A percentile compares a stretch with the other conserved stretches of the same genome.
Conservation (phyloP, 1,139 yeast species). For the Petasospora rhodanensis region DNA sequence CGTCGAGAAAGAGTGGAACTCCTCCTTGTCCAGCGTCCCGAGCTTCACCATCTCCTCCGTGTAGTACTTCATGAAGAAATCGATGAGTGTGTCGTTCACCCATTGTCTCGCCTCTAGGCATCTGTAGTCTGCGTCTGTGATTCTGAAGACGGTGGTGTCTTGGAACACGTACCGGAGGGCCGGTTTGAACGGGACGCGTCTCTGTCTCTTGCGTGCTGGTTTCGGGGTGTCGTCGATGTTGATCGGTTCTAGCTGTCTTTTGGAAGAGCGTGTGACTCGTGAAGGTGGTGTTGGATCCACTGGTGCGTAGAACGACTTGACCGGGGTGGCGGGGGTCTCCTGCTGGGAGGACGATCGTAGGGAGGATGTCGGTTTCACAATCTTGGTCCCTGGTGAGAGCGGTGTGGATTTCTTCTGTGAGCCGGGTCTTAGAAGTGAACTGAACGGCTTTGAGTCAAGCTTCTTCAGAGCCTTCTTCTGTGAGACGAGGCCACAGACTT, state of each 20-base stretch:
- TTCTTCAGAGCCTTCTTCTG: no score
- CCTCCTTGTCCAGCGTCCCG: constrained; percentile 19
- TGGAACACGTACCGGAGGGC: constrained; percentile 45
- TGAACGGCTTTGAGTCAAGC: no score
- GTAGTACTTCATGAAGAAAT: constrained; percentile 61
- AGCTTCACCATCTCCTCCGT: constrained; percentile 32
- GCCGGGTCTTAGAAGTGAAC: no score
- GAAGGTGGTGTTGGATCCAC: no score
- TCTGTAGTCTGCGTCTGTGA: constrained; percentile 58
- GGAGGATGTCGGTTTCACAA: no score
- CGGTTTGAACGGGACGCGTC: constrained; percentile 41
- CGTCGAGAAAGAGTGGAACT: constrained; percentile 71
- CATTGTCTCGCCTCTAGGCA: constrained; percentile 68
- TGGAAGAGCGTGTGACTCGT: not conserved
- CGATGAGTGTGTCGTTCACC: constrained; percentile 73
- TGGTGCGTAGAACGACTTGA: no score
- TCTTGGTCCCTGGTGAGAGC: no score
- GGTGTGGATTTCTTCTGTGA: no score
- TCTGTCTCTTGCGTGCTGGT: not conserved
- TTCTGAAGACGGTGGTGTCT: constrained; percentile 44
- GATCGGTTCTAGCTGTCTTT: not conserved
- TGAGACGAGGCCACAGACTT: no score
- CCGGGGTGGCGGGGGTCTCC: no score
- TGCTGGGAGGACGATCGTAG: no score
- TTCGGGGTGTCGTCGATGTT: not conserved